Percentiles rank a stretch among this genome's conserved stretches.
These are phyloP conservation scores for Pholiota microspora DNA, from an alignment of 768 basidiomycete species.

Conservation along the genomic window DNA sequence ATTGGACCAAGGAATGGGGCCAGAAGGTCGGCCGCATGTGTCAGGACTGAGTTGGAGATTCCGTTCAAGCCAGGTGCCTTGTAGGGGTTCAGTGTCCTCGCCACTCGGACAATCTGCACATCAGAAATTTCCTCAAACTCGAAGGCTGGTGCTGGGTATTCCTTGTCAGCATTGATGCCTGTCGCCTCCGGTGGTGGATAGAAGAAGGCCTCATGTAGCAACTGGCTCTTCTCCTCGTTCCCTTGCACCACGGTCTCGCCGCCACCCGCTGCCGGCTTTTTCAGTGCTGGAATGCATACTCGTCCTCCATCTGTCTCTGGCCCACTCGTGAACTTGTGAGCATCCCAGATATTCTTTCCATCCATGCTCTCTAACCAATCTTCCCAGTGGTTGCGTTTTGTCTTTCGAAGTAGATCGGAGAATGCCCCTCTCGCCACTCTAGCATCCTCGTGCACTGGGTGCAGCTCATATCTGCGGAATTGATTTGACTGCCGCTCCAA, in stretches of 20 bases:
- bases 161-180: constrained; percentile 8
- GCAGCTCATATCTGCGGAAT: too few relatives aligned
- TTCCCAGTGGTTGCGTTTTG: constrained; percentile 26
- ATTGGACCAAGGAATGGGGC: constrained; percentile 23
- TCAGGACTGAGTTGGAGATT: too few relatives aligned
- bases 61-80: constrained; percentile 9
- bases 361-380: constrained; percentile 24
- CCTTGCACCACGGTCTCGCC: constrained; percentile 5
- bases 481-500: constrained; percentile 5
- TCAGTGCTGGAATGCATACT: constrained; percentile 25
- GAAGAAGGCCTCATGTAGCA: constrained; percentile 29
- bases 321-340: constrained; percentile 19
- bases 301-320: constrained; percentile 23
- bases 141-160: constrained; percentile 8
- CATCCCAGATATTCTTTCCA: constrained; percentile 19
- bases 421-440: constrained; percentile 15
- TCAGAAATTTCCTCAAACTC: constrained; percentile 1
- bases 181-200: constrained; percentile 8
- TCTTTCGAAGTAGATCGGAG: constrained; percentile 8
- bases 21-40: constrained; percentile 20
- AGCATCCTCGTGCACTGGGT: constrained; percentile 23
- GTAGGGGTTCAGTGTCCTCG: constrained; percentile 10
- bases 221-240: too few relatives aligned
- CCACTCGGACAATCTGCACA: neutral
- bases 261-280: neutral